Percentiles rank a stretch among this genome's conserved stretches.
These are phyloP conservation scores for Heritiera littoralis DNA, from an alignment of 345 rosid genomes.

Conservation along the genomic window DNA sequence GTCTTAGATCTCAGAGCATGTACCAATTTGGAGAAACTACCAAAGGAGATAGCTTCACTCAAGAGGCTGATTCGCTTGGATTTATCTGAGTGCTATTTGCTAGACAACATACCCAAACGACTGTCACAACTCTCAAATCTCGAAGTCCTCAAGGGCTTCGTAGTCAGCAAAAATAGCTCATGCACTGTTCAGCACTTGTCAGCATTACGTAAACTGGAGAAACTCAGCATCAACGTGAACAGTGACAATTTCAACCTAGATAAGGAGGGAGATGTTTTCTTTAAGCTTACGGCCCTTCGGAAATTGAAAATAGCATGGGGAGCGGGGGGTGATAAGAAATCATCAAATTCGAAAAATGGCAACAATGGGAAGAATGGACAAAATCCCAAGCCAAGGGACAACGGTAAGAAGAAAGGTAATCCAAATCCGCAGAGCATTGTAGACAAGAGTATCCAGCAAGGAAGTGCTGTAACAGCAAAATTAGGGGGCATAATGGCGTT, in stretches of 20 bases:
- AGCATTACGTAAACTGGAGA: constrained; percentile 31
- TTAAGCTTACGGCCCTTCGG: not conserved
- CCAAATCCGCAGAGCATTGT: not conserved
- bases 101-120: constrained; percentile 51
- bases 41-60: constrained; percentile 42
- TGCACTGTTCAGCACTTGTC: constrained; percentile 26
- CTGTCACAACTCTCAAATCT: constrained; percentile 39
- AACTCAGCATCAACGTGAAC: constrained; percentile 41
- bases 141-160: constrained; percentile 69
- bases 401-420: not conserved
- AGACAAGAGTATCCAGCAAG: too few relatives aligned
- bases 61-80: constrained; percentile 53
- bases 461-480: not conserved
- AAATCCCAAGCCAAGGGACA: not conserved
- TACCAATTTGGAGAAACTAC: constrained; percentile 50
- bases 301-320: constrained; percentile 47
- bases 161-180: constrained; percentile 32
- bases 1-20: constrained; percentile 64
- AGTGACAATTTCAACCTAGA: not conserved
- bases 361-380: not conserved
- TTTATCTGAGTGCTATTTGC: constrained; percentile 50
- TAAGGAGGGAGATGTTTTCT: not conserved
- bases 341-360: not conserved
- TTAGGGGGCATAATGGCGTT: not conserved
- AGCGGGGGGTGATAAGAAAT: constrained; percentile 16